Base-by-base conservation (phyloP, 208 protist genomes). In the Trypanosoma caninum region DNA sequence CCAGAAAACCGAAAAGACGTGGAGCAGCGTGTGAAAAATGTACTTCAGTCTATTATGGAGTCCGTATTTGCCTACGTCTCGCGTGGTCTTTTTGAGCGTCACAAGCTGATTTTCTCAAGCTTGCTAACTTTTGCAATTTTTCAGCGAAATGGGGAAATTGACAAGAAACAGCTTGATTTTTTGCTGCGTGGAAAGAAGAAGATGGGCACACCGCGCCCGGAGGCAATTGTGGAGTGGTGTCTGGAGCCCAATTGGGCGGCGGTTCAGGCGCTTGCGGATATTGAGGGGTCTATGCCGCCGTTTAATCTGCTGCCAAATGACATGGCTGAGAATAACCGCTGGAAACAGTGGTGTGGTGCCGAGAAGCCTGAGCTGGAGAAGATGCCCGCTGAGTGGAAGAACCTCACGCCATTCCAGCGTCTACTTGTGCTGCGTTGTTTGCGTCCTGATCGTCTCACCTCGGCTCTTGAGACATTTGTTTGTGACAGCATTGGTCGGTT, bases 61-160 rank as follows among this genome's bases (percentile, higher is more conserved):
- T 84, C 71, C 33, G 88, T 98, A 11, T 98, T 97, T 73, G 83
- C 84, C 23, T 98, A 97, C 71, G 93, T 96, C n/a, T 96, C 95
- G n/a, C 93, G 97, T 64, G 97, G 97, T 67, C 82, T 99, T 20
- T 99, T 99, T 68, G 97, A 99, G 81, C 87, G 97, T 30, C 98
- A 99, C 90, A 99, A 99, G 78, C 86, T 99, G 37, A 99, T 99
- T 67, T 99, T 99, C 69, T 93, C 91, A 6, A 93, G 95, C 44
- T 80, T 98, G 58, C 84, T 99, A 11, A 89, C 86, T 40, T 98
- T 99, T 63, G 81, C 78, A 47, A 97, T 99, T 72, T 70, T 98
- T 28, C 65, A 80, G 40, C 75, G 76, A 6, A 60, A 59, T 27
- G 85, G 85, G 27, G 80, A 87, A n/a, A 87, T 99, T 28, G 69